A percentile compares a stretch with the other conserved stretches of the same genome.
phyloP scores from a whole-genome alignment of 1,284 basidiomycete species.

The Schizophyllum commune region DNA sequence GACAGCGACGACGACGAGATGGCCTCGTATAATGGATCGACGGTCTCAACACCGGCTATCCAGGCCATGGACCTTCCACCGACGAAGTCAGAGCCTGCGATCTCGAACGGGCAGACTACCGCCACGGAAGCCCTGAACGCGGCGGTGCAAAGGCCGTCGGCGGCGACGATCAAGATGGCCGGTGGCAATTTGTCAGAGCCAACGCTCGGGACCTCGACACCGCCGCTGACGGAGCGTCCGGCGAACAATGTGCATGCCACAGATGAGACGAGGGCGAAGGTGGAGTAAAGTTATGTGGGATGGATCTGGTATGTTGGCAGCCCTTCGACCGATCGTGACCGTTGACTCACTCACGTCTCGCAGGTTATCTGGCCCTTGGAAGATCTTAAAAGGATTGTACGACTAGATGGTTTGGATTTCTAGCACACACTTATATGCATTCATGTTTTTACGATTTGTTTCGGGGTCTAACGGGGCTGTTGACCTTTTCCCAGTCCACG shows the following conservation, averaged over 20 bases:
- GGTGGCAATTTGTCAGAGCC: neutral
- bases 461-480: neutral
- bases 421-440: neutral
- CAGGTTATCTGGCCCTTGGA: too few species aligned
- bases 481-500: neutral
- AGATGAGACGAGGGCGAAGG: constrained; percentile 7
- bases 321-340: neutral
- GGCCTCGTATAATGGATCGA: neutral
- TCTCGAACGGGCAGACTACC: neutral
- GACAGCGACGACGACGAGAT: constrained; percentile 23
- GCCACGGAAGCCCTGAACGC: neutral
- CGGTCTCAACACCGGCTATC: neutral
- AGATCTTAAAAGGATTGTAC: neutral
- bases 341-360: too few species aligned
- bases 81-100: neutral
- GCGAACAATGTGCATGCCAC: neutral
- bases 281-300: neutral
- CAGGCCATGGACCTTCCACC: neutral
- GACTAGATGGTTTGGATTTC: neutral
- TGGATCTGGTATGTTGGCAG: neutral
- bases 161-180: neutral
- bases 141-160: neutral
- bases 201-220: neutral
- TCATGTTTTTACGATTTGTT: neutral
- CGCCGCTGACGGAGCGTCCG: neutral